Evolutionary conservation across 2,329 filamentous ascomycete species (phyloP).

Genomic region (Lasiodiplodia gonubiensis): DNA sequence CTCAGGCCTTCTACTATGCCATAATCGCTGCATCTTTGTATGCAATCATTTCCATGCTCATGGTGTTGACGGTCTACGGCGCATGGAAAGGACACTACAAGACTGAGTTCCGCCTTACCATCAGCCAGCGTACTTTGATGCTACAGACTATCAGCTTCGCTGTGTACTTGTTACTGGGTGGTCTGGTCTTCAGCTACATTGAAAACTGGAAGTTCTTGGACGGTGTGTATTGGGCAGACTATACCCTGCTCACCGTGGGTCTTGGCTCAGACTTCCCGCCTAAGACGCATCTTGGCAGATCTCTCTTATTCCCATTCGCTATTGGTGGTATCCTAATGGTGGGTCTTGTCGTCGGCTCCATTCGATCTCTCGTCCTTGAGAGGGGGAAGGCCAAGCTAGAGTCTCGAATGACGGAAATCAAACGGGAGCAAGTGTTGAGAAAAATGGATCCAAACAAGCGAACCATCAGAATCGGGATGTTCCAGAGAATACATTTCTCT

Average conservation of each 20-base stretch:
- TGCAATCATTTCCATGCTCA: constrained; percentile 60
- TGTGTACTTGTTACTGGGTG: constrained; percentile 55
- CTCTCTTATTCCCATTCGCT: constrained; percentile 60
- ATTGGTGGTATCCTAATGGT: constrained; percentile 61
- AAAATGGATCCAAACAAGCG: constrained; percentile 47
- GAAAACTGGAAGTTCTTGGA: constrained; percentile 61
- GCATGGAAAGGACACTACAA: constrained; percentile 60
- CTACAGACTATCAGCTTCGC: constrained; percentile 59
- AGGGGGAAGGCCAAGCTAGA: constrained; percentile 58
- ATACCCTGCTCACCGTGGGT: constrained; percentile 62
- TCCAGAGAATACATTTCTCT: constrained; percentile 49
- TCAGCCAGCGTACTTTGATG: constrained; percentile 62
- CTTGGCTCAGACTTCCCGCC: constrained; percentile 59
- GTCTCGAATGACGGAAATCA: constrained; percentile 57
- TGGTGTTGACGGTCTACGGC: constrained; percentile 62
- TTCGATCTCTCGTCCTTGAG: constrained; percentile 57
- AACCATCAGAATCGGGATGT: constrained; percentile 51
- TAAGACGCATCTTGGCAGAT: constrained; percentile 55
- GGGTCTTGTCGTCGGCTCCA: constrained; percentile 61
- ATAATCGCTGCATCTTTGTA: constrained; percentile 64
- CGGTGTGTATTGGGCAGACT: constrained; percentile 62
- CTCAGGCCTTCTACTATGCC: constrained; percentile 65
- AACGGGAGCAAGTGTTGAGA: constrained; percentile 50
- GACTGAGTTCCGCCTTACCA: constrained; percentile 62
- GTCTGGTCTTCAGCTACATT: constrained; percentile 54